These are phyloP conservation scores for Scutellaria barbata DNA, from an alignment of 257 asterid genomes.

Conservation along the genomic window DNA sequence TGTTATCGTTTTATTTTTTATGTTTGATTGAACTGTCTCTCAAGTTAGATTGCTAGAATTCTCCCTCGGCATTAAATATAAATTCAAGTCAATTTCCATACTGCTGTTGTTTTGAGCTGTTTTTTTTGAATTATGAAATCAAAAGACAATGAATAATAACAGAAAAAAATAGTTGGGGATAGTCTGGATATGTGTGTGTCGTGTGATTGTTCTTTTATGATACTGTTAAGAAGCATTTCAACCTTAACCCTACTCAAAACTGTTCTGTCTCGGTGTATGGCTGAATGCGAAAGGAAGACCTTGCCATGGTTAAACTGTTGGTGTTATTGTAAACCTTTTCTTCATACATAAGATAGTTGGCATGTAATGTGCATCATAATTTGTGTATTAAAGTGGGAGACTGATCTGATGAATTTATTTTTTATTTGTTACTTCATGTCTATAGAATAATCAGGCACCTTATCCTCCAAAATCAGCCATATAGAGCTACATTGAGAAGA, in stretches of 20 bases:
- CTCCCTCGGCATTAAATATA: background rate
- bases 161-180: background rate
- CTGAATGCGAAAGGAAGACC: too few species aligned
- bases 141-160: background rate
- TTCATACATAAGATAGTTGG: background rate
- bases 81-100: background rate
- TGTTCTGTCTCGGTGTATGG: too few species aligned
- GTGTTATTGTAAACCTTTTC: background rate
- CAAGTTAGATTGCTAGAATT: background rate
- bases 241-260: too few species aligned
- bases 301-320: too few species aligned
- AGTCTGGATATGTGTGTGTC: background rate
- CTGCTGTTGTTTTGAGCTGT: background rate
- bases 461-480: background rate
- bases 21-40: background rate
- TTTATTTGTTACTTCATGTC: background rate
- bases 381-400: background rate
- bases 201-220: too few species aligned
- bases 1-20: too few species aligned
- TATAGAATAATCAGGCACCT: background rate
- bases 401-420: background rate
- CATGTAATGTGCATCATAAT: background rate
- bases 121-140: background rate
- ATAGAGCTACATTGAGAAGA: too few species aligned
- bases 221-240: too few species aligned